Percentiles rank a stretch among this genome's conserved stretches.
These are phyloP conservation scores for Leccinum ponderosum DNA, from an alignment of 1,284 basidiomycete species.

Conservation along the genomic window DNA sequence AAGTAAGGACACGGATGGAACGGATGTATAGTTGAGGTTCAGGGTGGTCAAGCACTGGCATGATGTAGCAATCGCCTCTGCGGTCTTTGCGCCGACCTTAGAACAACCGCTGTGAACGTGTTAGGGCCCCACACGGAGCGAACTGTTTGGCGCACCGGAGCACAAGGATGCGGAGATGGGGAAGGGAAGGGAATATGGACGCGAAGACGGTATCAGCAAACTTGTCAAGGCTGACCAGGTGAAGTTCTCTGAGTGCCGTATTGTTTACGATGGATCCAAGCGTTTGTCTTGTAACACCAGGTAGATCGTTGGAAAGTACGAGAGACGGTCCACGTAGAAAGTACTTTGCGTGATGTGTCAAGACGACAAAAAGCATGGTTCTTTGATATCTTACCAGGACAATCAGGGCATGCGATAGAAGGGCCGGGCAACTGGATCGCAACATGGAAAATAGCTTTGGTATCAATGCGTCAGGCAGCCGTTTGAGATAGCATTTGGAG, in stretches of 20 bases:
- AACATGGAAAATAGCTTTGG: constrained; percentile 54
- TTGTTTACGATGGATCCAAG: constrained; percentile 47
- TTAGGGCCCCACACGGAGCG: constrained; percentile 13
- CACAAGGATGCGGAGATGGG: constrained; percentile 46
- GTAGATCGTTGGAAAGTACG: constrained; percentile 48
- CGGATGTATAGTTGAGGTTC: constrained; percentile 65
- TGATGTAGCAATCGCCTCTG: constrained; percentile 41
- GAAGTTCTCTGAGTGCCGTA: constrained; percentile 45
- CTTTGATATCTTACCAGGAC: constrained; percentile 43
- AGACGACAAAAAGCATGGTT: neutral
- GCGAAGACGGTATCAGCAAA: constrained; percentile 55
- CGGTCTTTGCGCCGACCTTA: constrained; percentile 53
- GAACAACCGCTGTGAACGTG: constrained; percentile 50
- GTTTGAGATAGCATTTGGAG: constrained; percentile 42
- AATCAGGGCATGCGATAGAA: constrained; percentile 55
- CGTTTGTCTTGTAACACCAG: constrained; percentile 53
- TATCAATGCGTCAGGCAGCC: constrained; percentile 53
- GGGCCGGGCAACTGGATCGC: constrained; percentile 46
- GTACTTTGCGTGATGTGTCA: constrained; percentile 40
- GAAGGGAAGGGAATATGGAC: constrained; percentile 45
- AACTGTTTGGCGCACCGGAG: constrained; percentile 46
- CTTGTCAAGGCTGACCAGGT: constrained; percentile 52
- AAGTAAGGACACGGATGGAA: constrained; percentile 48
- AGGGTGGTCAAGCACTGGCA: constrained; percentile 48
- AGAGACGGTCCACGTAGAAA: constrained; percentile 59